Percentiles rank a stretch among this genome's conserved stretches.
phyloP scores from a whole-genome alignment of 805 yeast genomes.

The Ogataea salicorniae region DNA sequence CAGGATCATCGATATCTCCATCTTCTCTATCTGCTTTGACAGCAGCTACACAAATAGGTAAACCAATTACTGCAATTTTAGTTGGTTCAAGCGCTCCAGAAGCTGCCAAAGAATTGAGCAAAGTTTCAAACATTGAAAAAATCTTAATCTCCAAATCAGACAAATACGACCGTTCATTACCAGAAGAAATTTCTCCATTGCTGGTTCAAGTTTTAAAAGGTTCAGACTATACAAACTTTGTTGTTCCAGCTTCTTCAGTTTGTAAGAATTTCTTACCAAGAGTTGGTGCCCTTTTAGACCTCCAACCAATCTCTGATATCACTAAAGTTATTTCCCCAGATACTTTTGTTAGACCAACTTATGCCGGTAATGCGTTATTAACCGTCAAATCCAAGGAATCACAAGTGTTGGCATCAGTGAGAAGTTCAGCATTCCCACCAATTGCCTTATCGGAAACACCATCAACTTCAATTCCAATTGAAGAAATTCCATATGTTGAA shows the following conservation, averaged over 20 bases:
- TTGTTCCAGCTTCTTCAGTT: slow-evolving; percentile 77
- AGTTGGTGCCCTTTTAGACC: slow-evolving; percentile 75
- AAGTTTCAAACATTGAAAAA: slow-evolving; percentile 48
- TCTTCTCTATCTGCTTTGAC: slow-evolving; percentile 65
- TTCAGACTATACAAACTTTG: slow-evolving; percentile 57
- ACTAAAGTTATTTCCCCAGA: slow-evolving; percentile 57
- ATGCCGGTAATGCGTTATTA: slow-evolving; percentile 90
- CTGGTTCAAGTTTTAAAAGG: slow-evolving; percentile 41
- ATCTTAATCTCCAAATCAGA: slow-evolving; percentile 54
- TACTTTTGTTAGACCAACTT: slow-evolving; percentile 88
- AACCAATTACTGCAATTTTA: slow-evolving; percentile 75
- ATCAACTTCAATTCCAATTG: slow-evolving; percentile 37
- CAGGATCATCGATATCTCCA: slow-evolving; percentile 51
- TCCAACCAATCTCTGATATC: slow-evolving; percentile 85
- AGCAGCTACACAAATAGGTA: slow-evolving; percentile 74
- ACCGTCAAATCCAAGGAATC: slow-evolving; percentile 71
- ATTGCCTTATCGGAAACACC: slow-evolving; percentile 29
- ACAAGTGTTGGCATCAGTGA: slow-evolving; percentile 65
- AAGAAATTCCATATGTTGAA: slow-evolving; percentile 39
- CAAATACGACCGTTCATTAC: slow-evolving; percentile 63
- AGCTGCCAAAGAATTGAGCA: slow-evolving; percentile 47
- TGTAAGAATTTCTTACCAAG: slow-evolving; percentile 88
- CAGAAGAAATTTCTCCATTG: slow-evolving; percentile 79
- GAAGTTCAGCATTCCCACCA: slow-evolving; percentile 75
- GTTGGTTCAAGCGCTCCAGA: slow-evolving; percentile 57